Percentiles rank a stretch among this genome's conserved stretches.
phyloP scores from a whole-genome alignment of 495 filamentous ascomycete genomes.

The Staphylotrichum longicolle region DNA sequence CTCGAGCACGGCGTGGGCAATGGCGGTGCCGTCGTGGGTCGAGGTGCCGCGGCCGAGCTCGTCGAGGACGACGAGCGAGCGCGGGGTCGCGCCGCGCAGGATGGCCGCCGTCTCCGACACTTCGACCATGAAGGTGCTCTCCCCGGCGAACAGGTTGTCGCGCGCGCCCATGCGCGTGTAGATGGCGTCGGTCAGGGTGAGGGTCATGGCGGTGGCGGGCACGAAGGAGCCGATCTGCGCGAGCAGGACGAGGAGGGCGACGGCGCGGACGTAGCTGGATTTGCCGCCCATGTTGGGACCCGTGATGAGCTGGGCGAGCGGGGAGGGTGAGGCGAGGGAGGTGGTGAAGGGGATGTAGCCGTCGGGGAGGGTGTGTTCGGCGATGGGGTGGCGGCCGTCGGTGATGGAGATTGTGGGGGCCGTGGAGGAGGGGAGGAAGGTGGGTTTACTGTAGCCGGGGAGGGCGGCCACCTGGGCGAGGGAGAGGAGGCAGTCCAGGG shows the following conservation, averaged over 20 bases:
- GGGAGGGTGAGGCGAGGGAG: slow-evolving; percentile 56
- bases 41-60: slow-evolving; percentile 90
- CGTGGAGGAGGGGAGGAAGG: slow-evolving; percentile 58
- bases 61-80: slow-evolving; percentile 87
- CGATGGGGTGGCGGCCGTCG: slow-evolving; percentile 90
- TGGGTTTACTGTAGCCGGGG: slow-evolving; percentile 87
- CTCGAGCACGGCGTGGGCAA: slow-evolving; percentile 87
- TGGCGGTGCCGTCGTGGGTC: slow-evolving; percentile 94
- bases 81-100: slow-evolving; percentile 77
- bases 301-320: slow-evolving; percentile 81
- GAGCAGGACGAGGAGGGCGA: slow-evolving; percentile 89
- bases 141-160: slow-evolving; percentile 94
- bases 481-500: slow-evolving; percentile 86
- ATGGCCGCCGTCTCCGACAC: slow-evolving; percentile 89
- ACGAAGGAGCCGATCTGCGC: slow-evolving; percentile 95
- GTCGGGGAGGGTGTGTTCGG: slow-evolving; percentile 83
- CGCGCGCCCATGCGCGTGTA: slow-evolving; percentile 96
- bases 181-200: slow-evolving; percentile 87
- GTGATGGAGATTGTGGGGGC: slow-evolving; percentile 67
- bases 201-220: slow-evolving; percentile 66
- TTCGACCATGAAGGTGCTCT: slow-evolving; percentile 98
- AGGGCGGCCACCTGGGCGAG: slow-evolving; percentile 78
- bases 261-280: slow-evolving; percentile 87
- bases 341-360: slow-evolving; percentile 93
- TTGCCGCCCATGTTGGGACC: slow-evolving; percentile 99